phyloP scores from a whole-genome alignment of 192 early-diverging fungal species.

The Podila epigama region DNA sequence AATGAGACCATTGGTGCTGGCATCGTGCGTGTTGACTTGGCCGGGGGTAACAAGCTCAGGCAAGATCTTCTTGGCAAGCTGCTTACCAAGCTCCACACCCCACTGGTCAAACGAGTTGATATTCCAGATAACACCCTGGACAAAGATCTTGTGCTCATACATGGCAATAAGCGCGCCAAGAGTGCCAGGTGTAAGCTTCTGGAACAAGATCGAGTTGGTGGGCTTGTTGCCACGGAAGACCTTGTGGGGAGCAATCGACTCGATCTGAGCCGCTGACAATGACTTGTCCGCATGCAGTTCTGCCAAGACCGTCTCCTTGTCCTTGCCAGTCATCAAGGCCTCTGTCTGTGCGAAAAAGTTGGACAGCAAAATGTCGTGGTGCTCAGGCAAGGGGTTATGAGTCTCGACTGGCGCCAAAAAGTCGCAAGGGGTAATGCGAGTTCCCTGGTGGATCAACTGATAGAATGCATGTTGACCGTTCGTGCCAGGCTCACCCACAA shows the following conservation, averaged over 20 bases:
- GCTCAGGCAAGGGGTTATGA: slow-evolving; percentile 89
- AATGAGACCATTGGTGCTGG: slow-evolving; percentile 95
- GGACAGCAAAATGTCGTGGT: slow-evolving; percentile 97
- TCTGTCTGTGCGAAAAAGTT: slow-evolving; percentile 99
- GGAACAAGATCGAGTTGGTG: slow-evolving; percentile 96
- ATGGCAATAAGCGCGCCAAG: slow-evolving; percentile 94
- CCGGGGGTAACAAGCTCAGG: slow-evolving; percentile 74
- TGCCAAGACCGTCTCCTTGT: slow-evolving; percentile 75
- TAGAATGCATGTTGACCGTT: slow-evolving; percentile 99
- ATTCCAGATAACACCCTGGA: slow-evolving; percentile 97
- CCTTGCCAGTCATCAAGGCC: slow-evolving; percentile 95
- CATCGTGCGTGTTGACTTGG: slow-evolving; percentile 80
- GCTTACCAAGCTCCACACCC: slow-evolving; percentile 98
- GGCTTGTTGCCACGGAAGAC: slow-evolving; percentile 97
- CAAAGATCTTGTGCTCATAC: slow-evolving; percentile 99
- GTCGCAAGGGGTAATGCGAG: slow-evolving; percentile 94
- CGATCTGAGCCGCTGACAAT: slow-evolving; percentile 55
- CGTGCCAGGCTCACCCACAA: slow-evolving; percentile 99
- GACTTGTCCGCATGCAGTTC: slow-evolving; percentile 79
- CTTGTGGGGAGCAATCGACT: slow-evolving; percentile 90
- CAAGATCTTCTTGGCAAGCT: slow-evolving; percentile 95
- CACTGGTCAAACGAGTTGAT: slow-evolving; percentile 98
- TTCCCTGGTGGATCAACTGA: slow-evolving; percentile 99
- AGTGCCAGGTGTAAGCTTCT: slow-evolving; percentile 89
- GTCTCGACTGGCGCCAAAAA: slow-evolving; percentile 95